phyloP scores from a whole-genome alignment of 2,329 filamentous ascomycete species.

The Verticillium albo-atrum region DNA sequence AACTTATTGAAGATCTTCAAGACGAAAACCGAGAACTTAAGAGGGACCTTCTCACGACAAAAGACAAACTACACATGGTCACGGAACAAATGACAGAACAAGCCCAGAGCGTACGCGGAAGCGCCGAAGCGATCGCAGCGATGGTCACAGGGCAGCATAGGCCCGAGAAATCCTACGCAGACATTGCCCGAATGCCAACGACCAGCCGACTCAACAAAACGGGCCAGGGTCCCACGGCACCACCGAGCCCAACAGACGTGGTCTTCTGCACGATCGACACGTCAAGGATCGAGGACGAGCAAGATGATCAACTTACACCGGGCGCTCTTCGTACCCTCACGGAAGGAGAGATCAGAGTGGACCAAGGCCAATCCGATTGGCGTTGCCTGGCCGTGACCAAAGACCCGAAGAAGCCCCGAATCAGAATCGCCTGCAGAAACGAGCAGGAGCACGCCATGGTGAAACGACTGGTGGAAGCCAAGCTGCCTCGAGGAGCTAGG shows the following conservation, averaged over 20 bases:
- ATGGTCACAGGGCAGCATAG: no score
- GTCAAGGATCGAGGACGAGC: neutral
- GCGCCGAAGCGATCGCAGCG: no score
- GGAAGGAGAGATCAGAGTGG: neutral
- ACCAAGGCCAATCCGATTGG: neutral
- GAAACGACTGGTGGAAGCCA: constrained; percentile 9
- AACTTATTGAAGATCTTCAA: no score
- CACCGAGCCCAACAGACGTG: neutral
- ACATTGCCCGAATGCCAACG: no score
- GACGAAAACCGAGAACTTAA: no score
- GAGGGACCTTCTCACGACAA: no score
- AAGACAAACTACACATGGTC: no score
- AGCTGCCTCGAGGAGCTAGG: constrained; percentile 9
- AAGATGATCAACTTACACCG: neutral
- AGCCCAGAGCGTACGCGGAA: no score
- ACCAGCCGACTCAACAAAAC: no score
- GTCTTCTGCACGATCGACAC: neutral
- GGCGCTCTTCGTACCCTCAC: neutral
- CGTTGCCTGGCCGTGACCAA: neutral
- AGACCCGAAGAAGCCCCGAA: neutral
- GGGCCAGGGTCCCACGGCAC: neutral
- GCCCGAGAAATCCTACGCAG: no score
- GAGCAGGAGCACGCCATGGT: constrained; percentile 5
- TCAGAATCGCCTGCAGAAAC: constrained; percentile 2
- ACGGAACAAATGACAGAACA: no score